Evolutionary conservation across 2,329 filamentous ascomycete species (phyloP).

Genomic region (Ramichloridium luteum): DNA sequence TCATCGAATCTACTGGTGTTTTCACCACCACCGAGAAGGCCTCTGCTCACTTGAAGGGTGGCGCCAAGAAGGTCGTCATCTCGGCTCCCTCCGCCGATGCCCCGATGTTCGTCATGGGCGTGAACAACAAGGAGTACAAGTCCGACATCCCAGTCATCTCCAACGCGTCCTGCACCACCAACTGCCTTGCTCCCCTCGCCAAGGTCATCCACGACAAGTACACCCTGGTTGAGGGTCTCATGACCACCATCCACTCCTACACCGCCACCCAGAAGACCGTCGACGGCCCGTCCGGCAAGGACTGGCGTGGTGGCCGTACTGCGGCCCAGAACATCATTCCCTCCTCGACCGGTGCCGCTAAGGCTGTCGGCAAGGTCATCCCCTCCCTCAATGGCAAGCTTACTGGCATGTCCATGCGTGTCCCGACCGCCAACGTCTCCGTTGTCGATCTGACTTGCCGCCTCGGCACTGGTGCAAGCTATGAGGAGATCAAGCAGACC

Average conservation of each 20-base stretch:
- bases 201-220: slow-evolving; percentile 99
- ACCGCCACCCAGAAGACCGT: slow-evolving; percentile 99
- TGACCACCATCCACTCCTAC: slow-evolving; percentile 99
- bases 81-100: slow-evolving; percentile 87
- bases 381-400: slow-evolving; percentile 97
- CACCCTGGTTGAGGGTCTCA: slow-evolving; percentile 93
- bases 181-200: slow-evolving; percentile 97
- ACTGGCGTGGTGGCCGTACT: slow-evolving; percentile 98
- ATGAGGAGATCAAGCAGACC: slow-evolving; percentile 85
- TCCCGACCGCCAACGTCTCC: slow-evolving; percentile 96
- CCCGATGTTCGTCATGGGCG: slow-evolving; percentile 99
- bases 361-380: slow-evolving; percentile 99
- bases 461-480: slow-evolving; percentile 76
- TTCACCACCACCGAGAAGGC: slow-evolving; percentile 99
- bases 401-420: slow-evolving; percentile 99
- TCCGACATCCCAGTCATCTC: slow-evolving; percentile 86
- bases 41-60: slow-evolving; percentile 82
- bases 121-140: slow-evolving; percentile 93
- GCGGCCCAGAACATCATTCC: slow-evolving; percentile 99
- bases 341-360: slow-evolving; percentile 96
- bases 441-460: slow-evolving; percentile 95
- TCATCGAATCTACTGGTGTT: slow-evolving; percentile 96
- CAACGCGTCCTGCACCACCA: slow-evolving; percentile 99
- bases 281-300: slow-evolving; percentile 93
- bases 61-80: slow-evolving; percentile 87